Conservation (phyloP, 768 basidiomycete species). For the Harrya chromipes region DNA sequence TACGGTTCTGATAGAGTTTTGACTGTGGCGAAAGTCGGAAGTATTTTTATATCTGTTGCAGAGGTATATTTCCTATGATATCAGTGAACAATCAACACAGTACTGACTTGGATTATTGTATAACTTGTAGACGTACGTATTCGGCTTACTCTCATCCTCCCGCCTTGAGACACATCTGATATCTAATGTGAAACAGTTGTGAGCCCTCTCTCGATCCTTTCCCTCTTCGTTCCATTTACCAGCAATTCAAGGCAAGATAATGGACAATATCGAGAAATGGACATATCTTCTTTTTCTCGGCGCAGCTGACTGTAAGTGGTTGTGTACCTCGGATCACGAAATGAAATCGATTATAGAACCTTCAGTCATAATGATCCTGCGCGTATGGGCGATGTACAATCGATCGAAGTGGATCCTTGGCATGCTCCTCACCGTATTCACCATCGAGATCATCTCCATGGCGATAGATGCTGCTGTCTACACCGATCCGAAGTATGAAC, state of each 20-base stretch:
- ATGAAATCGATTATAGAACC: neutral
- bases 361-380: constrained; percentile 2
- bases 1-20: too few relatives aligned
- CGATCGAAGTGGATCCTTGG: neutral
- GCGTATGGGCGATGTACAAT: neutral
- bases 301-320: constrained; percentile 5
- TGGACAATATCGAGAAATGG: neutral
- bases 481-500: neutral
- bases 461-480: neutral
- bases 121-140: too few relatives aligned
- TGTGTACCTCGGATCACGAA: too few relatives aligned
- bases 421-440: neutral
- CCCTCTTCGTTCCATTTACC: neutral
- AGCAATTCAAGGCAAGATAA: neutral
- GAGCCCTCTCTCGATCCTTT: neutral
- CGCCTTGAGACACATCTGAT: too few relatives aligned
- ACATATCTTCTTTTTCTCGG: neutral
- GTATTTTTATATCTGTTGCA: too few relatives aligned
- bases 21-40: too few relatives aligned
- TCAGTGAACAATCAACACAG: too few relatives aligned
- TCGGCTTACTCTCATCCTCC: too few relatives aligned
- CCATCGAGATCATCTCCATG: neutral
- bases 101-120: too few relatives aligned
- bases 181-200: constrained; percentile 2
- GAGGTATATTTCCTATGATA: too few relatives aligned